These are phyloP conservation scores for Lineolata rhizophorae DNA, from an alignment of 495 filamentous ascomycete species.

Conservation along the genomic window DNA sequence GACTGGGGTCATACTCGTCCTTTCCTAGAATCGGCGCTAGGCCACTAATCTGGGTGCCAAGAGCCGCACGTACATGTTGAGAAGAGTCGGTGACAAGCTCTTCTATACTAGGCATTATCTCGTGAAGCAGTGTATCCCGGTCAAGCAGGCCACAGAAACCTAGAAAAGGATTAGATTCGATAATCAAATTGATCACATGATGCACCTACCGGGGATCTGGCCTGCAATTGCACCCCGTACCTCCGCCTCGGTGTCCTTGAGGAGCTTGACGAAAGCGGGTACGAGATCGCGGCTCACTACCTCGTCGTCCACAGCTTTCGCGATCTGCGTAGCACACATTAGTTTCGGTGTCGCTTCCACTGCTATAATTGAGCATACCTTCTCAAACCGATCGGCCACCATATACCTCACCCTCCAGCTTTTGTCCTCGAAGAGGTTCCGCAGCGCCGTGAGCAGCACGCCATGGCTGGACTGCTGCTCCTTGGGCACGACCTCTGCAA, in stretches of 20 bases:
- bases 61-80: conserved; percentile 86
- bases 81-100: conserved; percentile 89
- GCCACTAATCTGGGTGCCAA: conserved; percentile 92
- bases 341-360: conserved; percentile 4
- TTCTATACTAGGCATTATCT: conserved; percentile 92
- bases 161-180: conserved; percentile 17
- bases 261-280: conserved; percentile 86
- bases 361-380: conserved; percentile 31
- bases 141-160: conserved; percentile 86
- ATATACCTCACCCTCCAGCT: conserved; percentile 98
- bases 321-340: conserved; percentile 45
- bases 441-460: conserved; percentile 69
- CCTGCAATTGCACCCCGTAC: conserved; percentile 92
- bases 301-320: conserved; percentile 95
- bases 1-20: conserved; percentile 78
- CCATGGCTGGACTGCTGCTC: conserved; percentile 94
- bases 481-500: conserved; percentile 92
- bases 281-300: conserved; percentile 85
- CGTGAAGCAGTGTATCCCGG: conserved; percentile 67
- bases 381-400: conserved; percentile 96
- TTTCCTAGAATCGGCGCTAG: conserved; percentile 93
- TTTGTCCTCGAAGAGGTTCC: conserved; percentile 91
- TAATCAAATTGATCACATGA: conserved; percentile 1
- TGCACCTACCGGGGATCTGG: conserved; percentile 63
- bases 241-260: conserved; percentile 95